Percentiles rank a stretch among this genome's conserved stretches.
Conservation (phyloP, 1,139 yeast species). For the Candida sp. region DNA sequence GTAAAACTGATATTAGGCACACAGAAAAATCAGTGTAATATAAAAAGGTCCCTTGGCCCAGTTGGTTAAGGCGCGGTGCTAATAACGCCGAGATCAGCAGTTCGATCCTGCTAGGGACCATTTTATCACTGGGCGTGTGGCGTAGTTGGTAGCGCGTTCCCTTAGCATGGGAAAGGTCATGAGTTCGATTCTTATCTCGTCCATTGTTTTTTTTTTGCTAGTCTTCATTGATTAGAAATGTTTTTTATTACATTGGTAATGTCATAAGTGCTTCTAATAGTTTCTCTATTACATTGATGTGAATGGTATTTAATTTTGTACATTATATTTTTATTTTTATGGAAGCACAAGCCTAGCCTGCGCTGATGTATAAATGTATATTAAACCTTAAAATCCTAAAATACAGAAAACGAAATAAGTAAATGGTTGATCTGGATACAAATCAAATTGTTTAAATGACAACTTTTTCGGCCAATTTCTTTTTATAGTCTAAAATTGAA, state of each 20-base stretch:
- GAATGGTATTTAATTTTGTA: not conserved
- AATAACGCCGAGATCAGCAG: slow-evolving; percentile 78
- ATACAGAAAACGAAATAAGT: slow-evolving; percentile 3
- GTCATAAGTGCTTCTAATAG: not conserved
- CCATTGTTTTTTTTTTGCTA: slow-evolving; percentile 32
- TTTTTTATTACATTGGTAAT: not conserved
- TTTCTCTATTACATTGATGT: not conserved
- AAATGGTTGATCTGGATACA: not conserved
- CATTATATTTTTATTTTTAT: not conserved
- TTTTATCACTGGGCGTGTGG: slow-evolving; percentile 71
- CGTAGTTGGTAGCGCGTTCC: slow-evolving; percentile 93
- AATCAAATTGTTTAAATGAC: slow-evolving; percentile 46
- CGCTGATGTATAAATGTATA: slow-evolving; percentile 2
- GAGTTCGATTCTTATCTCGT: slow-evolving; percentile 92
- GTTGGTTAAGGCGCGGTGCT: slow-evolving; percentile 88
- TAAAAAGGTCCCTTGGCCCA: slow-evolving; percentile 69
- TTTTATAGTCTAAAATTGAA: slow-evolving; percentile 85
- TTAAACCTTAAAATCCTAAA: slow-evolving; percentile 3
- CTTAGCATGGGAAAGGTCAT: slow-evolving; percentile 90
- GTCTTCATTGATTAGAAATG: not conserved
- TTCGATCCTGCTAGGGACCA: slow-evolving; percentile 83
- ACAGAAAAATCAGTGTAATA: no score
- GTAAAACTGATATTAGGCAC: no score
- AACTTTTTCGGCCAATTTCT: slow-evolving; percentile 85
- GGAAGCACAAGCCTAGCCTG: slow-evolving; percentile 1